Evolutionary conservation across 495 filamentous ascomycete species (phyloP).

Genomic region (Patellaria atrata): DNA sequence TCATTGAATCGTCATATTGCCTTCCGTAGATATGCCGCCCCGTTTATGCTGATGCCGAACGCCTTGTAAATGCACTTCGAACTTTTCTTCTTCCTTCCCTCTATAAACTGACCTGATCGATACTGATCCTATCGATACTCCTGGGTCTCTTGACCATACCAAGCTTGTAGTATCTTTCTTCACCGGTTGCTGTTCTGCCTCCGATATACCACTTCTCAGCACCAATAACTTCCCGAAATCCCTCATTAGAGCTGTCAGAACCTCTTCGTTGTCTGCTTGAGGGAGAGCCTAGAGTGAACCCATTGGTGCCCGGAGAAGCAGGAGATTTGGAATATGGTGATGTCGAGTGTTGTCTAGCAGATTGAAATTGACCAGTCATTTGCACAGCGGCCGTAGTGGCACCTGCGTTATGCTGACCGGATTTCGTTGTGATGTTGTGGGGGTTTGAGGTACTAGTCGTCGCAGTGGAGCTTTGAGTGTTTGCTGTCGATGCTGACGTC

Average conservation of each 20-base stretch:
- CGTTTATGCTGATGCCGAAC: too few species aligned
- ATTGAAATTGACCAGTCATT: conserved; percentile 16
- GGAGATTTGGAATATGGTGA: conserved; percentile 24
- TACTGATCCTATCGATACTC: conserved; percentile 43
- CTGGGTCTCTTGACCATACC: conserved; percentile 47
- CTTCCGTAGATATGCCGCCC: too few species aligned
- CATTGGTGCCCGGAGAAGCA: conserved; percentile 13
- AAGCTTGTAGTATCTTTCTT: conserved; percentile 73
- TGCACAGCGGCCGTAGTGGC: conserved; percentile 12
- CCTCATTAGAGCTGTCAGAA: conserved; percentile 63
- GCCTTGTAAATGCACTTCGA: too few species aligned
- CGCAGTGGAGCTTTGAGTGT: conserved; percentile 14
- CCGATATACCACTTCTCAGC: conserved; percentile 84
- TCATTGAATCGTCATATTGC: too few species aligned
- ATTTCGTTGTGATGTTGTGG: conserved; percentile 14
- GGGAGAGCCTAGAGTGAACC: conserved; percentile 15
- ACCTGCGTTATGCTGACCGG: conserved; percentile 5
- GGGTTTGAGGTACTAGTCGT: conserved; percentile 11
- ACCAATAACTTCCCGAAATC: conserved; percentile 61
- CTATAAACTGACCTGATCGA: conserved; percentile 48
- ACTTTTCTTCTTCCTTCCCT: neutral
- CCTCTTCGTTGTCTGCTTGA: conserved; percentile 42
- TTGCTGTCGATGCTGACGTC: conserved; percentile 29
- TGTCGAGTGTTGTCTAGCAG: conserved; percentile 15
- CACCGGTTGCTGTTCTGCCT: conserved; percentile 66